Percentiles rank a stretch among this genome's conserved stretches.
These are phyloP conservation scores for Metroxylon sagu DNA, from an alignment of 176 grass and related monocot genomes.

Conservation along the genomic window DNA sequence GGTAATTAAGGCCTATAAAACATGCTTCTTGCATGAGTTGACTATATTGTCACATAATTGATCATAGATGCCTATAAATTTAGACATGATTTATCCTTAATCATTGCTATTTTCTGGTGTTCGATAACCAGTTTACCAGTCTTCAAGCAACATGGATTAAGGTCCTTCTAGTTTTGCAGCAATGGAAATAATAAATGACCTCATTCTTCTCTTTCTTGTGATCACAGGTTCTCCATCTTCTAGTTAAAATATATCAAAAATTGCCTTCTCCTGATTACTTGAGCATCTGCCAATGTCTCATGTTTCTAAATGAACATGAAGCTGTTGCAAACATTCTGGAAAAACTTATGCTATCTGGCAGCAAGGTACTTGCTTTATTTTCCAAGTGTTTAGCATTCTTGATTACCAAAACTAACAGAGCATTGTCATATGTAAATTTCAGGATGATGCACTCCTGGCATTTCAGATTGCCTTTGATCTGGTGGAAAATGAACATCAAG, in stretches of 20 bases:
- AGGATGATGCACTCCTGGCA: conserved; percentile 87
- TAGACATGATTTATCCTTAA: no score
- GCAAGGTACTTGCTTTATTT: conserved; percentile 43
- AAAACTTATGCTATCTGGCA: conserved; percentile 78
- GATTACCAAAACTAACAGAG: conserved; percentile 3
- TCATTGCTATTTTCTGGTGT: no score
- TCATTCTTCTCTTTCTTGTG: conserved; percentile 11
- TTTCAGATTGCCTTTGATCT: conserved; percentile 99
- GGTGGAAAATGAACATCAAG: conserved; percentile 97
- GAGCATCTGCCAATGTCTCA: conserved; percentile 92
- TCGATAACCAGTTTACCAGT: no score
- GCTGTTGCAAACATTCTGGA: conserved; percentile 79
- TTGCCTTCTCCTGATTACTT: conserved; percentile 75
- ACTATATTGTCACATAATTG: no score
- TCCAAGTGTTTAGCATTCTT: background rate
- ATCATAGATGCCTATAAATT: no score
- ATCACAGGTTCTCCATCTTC: conserved; percentile 71
- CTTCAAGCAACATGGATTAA: no score
- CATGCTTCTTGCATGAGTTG: no score
- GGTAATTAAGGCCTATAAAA: no score
- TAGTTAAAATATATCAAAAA: conserved; percentile 91
- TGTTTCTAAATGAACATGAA: conserved; percentile 84
- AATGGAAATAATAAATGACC: conserved; percentile 1
- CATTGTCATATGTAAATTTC: conserved; percentile 24
- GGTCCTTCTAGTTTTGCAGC: background rate